A percentile compares a stretch with the other conserved stretches of the same genome.
Evolutionary conservation across 2,329 filamentous ascomycete genomes (phyloP).

Genomic region (Sporothrix pseudoabietina): DNA sequence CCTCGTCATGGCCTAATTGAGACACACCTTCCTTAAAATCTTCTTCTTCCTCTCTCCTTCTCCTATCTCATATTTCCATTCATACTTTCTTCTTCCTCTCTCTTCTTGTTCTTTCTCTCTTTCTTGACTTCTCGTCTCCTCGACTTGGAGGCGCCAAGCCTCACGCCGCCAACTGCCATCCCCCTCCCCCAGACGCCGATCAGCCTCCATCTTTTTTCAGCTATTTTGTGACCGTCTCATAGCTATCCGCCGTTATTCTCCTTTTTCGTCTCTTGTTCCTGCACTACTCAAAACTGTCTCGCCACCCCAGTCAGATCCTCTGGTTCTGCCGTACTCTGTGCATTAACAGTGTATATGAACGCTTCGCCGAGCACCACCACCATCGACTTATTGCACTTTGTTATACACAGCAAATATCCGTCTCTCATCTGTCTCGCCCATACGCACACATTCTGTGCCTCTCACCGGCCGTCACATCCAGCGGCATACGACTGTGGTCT

Average conservation of each 20-base stretch:
- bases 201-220: background rate
- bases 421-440: background rate
- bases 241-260: background rate
- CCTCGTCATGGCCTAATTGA: background rate
- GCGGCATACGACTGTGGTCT: slow-evolving; percentile 14
- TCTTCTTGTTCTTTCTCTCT: slow-evolving; percentile 2
- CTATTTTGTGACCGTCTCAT: background rate
- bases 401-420: background rate
- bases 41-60: slow-evolving; percentile 16
- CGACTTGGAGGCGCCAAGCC: slow-evolving; percentile 21
- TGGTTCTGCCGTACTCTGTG: background rate
- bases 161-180: slow-evolving; percentile 14
- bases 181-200: slow-evolving; percentile 12
- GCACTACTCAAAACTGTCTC: background rate
- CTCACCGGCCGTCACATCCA: background rate
- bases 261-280: slow-evolving; percentile 1
- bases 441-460: background rate
- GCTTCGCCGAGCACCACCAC: background rate
- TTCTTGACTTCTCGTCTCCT: background rate
- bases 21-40: slow-evolving; percentile 13
- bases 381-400: background rate
- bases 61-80: background rate
- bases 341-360: slow-evolving; percentile 4
- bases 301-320: background rate
- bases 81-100: background rate